Percentiles rank a stretch among this genome's conserved stretches.
phyloP scores from a whole-genome alignment of 2,329 filamentous ascomycete species.

The Beauveria medogensis region DNA sequence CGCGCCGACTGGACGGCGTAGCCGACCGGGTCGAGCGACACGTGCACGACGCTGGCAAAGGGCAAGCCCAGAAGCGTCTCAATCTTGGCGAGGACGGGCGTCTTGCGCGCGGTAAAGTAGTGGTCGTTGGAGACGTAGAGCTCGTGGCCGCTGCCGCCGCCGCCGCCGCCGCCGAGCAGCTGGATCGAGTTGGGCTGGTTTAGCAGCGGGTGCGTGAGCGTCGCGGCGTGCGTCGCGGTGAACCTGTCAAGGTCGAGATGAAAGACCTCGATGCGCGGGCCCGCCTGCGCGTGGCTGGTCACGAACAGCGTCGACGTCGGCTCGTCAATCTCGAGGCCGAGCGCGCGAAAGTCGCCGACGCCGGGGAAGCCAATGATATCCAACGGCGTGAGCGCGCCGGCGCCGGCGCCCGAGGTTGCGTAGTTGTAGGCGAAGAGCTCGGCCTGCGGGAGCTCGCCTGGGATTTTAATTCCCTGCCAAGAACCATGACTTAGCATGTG shows the following conservation, averaged over 20 bases:
- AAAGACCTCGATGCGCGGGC: conserved; percentile 32
- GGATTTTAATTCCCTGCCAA: conserved; percentile 20
- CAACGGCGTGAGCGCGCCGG: conserved; percentile 17
- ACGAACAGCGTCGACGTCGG: conserved; percentile 27
- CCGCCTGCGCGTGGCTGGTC: conserved; percentile 27
- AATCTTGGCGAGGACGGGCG: conserved; percentile 18
- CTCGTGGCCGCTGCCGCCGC: conserved; percentile 23
- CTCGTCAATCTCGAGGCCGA: conserved; percentile 32
- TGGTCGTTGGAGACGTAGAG: conserved; percentile 36
- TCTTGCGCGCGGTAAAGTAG: conserved; percentile 21
- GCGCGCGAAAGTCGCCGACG: conserved; percentile 27
- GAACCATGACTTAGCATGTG: background rate
- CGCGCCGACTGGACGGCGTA: conserved; percentile 13
- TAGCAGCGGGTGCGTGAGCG: conserved; percentile 30
- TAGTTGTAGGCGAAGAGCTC: conserved; percentile 32
- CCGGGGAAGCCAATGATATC: conserved; percentile 18
- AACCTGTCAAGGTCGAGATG: conserved; percentile 24
- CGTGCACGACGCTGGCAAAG: conserved; percentile 28
- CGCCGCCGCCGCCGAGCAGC: conserved; percentile 19
- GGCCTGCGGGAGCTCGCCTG: conserved; percentile 16
- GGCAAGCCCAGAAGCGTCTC: conserved; percentile 29
- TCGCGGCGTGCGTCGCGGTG: conserved; percentile 27
- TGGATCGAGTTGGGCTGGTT: conserved; percentile 31
- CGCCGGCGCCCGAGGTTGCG: conserved; percentile 13
- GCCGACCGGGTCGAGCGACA: conserved; percentile 16